A percentile compares a stretch with the other conserved stretches of the same genome.
Conservation (phyloP, 352 stramenopile species). For the Globisporangium carolinianum region DNA sequence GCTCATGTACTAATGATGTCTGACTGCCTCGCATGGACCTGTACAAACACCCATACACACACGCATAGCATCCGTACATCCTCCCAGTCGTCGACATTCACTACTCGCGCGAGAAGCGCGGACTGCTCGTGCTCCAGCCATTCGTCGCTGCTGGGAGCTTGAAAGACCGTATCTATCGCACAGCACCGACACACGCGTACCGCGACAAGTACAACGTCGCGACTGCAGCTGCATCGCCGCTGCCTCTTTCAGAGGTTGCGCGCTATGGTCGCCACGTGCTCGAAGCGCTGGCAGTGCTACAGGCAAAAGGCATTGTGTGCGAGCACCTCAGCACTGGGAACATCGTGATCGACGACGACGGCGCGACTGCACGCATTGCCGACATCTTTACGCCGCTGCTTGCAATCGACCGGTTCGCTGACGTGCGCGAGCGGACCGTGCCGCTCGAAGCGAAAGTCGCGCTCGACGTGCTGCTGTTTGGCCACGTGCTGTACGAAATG, state of each 20-base stretch:
- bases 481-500: conserved; percentile 75
- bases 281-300: conserved; percentile 41
- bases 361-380: conserved; percentile 33
- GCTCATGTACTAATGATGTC: no score
- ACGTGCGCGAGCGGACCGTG: conserved; percentile 49
- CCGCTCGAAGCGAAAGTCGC: conserved; percentile 56
- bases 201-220: conserved; percentile 45
- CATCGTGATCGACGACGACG: conserved; percentile 47
- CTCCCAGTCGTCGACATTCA: conserved; percentile 59
- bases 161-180: conserved; percentile 56
- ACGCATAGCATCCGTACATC: conserved; percentile 57
- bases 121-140: conserved; percentile 57
- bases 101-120: conserved; percentile 62
- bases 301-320: conserved; percentile 56
- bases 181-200: conserved; percentile 31
- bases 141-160: conserved; percentile 46
- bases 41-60: not conserved
- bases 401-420: conserved; percentile 45
- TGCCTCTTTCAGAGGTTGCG: conserved; percentile 39
- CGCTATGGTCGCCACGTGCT: conserved; percentile 57
- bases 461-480: conserved; percentile 64
- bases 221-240: conserved; percentile 18
- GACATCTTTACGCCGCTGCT: conserved; percentile 65
- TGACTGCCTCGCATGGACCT: no score
- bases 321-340: conserved; percentile 64